Percentiles rank a stretch among this genome's conserved stretches.
These are phyloP conservation scores for Leucosporidium creatinivorum DNA, from an alignment of 768 basidiomycete species.

Conservation along the genomic window DNA sequence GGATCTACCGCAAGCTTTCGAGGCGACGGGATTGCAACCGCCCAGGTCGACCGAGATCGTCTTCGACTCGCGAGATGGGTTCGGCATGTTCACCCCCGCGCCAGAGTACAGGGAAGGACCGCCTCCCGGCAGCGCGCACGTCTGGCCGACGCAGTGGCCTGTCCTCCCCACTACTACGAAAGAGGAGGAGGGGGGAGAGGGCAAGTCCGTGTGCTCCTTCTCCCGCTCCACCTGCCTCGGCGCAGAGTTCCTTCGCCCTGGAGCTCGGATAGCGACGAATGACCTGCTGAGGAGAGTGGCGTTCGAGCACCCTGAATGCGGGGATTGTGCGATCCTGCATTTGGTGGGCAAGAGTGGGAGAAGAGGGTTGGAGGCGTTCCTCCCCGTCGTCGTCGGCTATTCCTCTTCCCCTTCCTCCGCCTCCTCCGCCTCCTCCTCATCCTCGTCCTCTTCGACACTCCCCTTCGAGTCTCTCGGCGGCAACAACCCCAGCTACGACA, in stretches of 20 bases:
- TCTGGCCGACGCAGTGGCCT: neutral
- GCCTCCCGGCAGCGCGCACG: neutral
- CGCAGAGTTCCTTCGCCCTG: constrained; percentile 1
- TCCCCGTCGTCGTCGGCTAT: constrained; percentile 35
- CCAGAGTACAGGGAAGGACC: neutral
- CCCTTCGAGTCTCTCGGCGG: neutral
- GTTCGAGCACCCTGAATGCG: constrained; percentile 41
- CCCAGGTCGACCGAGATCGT: constrained; percentile 8
- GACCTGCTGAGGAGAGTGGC: constrained; percentile 42
- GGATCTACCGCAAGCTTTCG: neutral
- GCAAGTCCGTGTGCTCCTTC: constrained; percentile 25
- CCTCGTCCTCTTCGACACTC: neutral
- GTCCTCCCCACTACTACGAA: neutral
- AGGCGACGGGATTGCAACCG: constrained; percentile 1
- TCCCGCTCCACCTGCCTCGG: constrained; percentile 35
- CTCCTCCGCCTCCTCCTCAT: no score
- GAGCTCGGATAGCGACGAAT: constrained; percentile 28
- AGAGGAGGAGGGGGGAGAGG: neutral
- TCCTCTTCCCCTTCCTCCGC: neutral
- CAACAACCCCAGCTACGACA: neutral
- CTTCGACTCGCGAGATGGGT: constrained; percentile 41
- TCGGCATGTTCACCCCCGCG: constrained; percentile 33
- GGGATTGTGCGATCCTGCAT: constrained; percentile 43
- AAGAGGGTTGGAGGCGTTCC: constrained; percentile 42
- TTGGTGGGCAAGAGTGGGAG: constrained; percentile 41